These are phyloP conservation scores for Acacia concinna DNA, from an alignment of 331 rosid species.

Conservation along the genomic window DNA sequence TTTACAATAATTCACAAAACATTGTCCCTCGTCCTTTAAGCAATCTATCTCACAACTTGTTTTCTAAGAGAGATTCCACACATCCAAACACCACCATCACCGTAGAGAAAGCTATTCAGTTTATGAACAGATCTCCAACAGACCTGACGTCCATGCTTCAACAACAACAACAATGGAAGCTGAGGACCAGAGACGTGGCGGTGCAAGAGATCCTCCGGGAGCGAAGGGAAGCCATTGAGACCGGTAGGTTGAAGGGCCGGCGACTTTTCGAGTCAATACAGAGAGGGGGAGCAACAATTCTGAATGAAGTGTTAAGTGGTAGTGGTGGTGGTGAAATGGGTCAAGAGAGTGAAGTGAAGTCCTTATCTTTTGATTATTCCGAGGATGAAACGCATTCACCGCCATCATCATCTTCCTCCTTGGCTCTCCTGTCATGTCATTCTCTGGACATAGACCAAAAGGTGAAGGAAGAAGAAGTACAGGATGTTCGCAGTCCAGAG, in stretches of 20 bases:
- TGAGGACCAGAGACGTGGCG: constrained; percentile 32
- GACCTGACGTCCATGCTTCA: constrained; percentile 52
- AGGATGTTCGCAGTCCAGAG: not conserved
- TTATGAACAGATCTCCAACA: constrained; percentile 40
- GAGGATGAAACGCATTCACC: constrained; percentile 15
- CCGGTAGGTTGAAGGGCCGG: constrained; percentile 42
- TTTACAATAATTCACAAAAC: constrained; percentile 33
- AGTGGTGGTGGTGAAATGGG: not conserved
- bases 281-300: not conserved
- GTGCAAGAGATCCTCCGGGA: constrained; percentile 42
- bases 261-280: constrained; percentile 35
- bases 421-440: not conserved
- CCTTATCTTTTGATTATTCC: constrained; percentile 29
- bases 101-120: constrained; percentile 17
- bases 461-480: not conserved
- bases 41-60: not conserved
- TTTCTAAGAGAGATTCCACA: not conserved
- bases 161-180: constrained; percentile 27
- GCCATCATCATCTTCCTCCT: not conserved
- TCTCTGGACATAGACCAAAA: constrained; percentile 10
- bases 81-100: not conserved
- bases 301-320: not conserved
- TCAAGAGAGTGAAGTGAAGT: constrained; percentile 39
- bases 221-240: constrained; percentile 41
- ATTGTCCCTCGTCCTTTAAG: constrained; percentile 17